phyloP scores from a whole-genome alignment of 2,329 filamentous ascomycete genomes.

The Epichloe aotearoae region DNA sequence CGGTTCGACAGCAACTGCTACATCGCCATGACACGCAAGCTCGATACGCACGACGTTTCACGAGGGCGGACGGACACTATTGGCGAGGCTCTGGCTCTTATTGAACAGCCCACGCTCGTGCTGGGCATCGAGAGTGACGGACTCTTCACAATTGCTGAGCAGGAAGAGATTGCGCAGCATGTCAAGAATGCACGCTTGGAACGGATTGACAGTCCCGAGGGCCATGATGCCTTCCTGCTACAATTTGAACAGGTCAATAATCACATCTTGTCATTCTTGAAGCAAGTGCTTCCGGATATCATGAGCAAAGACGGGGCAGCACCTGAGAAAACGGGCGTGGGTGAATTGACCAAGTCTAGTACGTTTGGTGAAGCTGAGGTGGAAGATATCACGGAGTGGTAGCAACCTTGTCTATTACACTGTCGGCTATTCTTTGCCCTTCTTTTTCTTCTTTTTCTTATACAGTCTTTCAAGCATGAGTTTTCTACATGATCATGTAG shows the following conservation, averaged over 20 bases:
- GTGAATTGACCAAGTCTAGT: constrained; percentile 66
- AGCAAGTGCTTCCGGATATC: constrained; percentile 73
- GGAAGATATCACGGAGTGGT: constrained; percentile 94
- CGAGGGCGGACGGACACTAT: constrained; percentile 57
- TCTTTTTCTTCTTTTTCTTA: not conserved
- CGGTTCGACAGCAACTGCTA: constrained; percentile 98
- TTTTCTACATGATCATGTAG: not conserved
- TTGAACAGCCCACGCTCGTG: constrained; percentile 81
- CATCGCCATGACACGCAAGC: constrained; percentile 94
- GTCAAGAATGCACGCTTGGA: constrained; percentile 67
- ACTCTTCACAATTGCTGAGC: constrained; percentile 92
- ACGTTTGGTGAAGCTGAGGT: constrained; percentile 94
- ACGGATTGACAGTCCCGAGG: constrained; percentile 86
- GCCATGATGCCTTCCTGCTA: constrained; percentile 89
- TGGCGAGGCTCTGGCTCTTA: constrained; percentile 61
- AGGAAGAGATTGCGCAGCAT: constrained; percentile 75
- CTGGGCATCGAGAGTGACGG: constrained; percentile 93
- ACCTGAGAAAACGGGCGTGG: constrained; percentile 37
- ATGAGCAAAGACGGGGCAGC: constrained; percentile 52
- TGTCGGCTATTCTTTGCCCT: not conserved
- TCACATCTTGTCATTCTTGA: constrained; percentile 73
- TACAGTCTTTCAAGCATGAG: not conserved
- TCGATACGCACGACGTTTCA: constrained; percentile 93
- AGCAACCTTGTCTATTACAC: constrained; percentile 13
- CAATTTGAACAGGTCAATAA: constrained; percentile 96